A percentile compares a stretch with the other conserved stretches of the same genome.
These are phyloP conservation scores for Cladobotryum protrusum DNA, from an alignment of 2,329 filamentous ascomycete genomes.

Conservation along the genomic window DNA sequence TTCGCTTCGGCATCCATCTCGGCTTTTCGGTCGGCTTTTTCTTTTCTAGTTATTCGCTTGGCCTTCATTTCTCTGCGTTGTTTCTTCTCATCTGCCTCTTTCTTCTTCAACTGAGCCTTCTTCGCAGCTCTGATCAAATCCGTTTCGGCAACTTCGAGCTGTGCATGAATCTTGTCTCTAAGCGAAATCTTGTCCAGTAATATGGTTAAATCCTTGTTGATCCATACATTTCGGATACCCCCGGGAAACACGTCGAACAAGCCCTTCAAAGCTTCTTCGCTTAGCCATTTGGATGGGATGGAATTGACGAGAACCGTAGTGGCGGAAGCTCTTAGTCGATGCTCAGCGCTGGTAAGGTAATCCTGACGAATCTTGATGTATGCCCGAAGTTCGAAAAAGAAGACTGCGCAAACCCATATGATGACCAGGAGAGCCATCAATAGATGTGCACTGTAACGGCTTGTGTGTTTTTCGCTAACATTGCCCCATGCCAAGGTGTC, in stretches of 20 bases:
- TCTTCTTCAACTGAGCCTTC: slow-evolving; percentile 67
- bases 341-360: slow-evolving; percentile 89
- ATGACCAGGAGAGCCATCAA: slow-evolving; percentile 72
- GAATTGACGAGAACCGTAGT: slow-evolving; percentile 91
- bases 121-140: slow-evolving; percentile 75
- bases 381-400: slow-evolving; percentile 77
- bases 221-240: slow-evolving; percentile 91
- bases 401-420: slow-evolving; percentile 77
- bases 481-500: slow-evolving; percentile 87
- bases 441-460: slow-evolving; percentile 78
- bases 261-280: slow-evolving; percentile 69
- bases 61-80: slow-evolving; percentile 47
- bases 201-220: slow-evolving; percentile 82
- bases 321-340: slow-evolving; percentile 85
- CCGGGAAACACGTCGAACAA: slow-evolving; percentile 96
- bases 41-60: slow-evolving; percentile 45
- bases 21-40: slow-evolving; percentile 41
- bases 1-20: slow-evolving; percentile 45
- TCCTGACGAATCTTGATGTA: slow-evolving; percentile 94
- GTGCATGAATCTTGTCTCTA: slow-evolving; percentile 62
- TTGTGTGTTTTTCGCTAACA: slow-evolving; percentile 57
- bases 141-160: slow-evolving; percentile 77
- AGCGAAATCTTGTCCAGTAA: slow-evolving; percentile 78
- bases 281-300: slow-evolving; percentile 88
- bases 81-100: slow-evolving; percentile 58